These are phyloP conservation scores for Penicillium psychrosexuale DNA, from an alignment of 2,329 filamentous ascomycete species.

Conservation along the genomic window DNA sequence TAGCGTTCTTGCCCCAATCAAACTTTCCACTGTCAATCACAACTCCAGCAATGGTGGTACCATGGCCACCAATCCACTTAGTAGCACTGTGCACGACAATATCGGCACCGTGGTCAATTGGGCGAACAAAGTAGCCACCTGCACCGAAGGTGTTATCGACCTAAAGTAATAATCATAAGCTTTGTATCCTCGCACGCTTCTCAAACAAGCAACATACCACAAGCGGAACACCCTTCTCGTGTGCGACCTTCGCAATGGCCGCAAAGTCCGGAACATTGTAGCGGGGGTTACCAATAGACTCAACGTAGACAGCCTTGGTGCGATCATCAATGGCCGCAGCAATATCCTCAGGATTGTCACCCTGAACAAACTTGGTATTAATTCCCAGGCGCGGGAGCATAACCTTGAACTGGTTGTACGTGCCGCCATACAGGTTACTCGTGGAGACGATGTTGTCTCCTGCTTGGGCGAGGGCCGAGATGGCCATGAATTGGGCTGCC, in stretches of 20 bases:
- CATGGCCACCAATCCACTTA: slow-evolving; percentile 96
- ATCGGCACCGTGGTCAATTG: slow-evolving; percentile 86
- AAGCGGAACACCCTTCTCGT: slow-evolving; percentile 64
- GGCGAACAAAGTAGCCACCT: slow-evolving; percentile 81
- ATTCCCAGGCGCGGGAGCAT: slow-evolving; percentile 84
- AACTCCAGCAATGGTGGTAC: slow-evolving; percentile 83
- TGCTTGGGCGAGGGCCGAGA: slow-evolving; percentile 75
- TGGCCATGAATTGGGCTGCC: slow-evolving; percentile 86
- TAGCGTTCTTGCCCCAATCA: slow-evolving; percentile 81
- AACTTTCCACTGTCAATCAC: slow-evolving; percentile 88
- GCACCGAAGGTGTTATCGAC: slow-evolving; percentile 96
- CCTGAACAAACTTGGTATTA: slow-evolving; percentile 78
- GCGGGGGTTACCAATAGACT: slow-evolving; percentile 89
- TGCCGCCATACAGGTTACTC: slow-evolving; percentile 87
- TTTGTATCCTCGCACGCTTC: background rate
- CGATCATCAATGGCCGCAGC: slow-evolving; percentile 81
- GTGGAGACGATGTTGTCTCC: slow-evolving; percentile 95
- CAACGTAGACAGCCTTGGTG: slow-evolving; percentile 88
- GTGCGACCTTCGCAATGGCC: slow-evolving; percentile 77
- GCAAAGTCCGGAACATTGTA: slow-evolving; percentile 93
- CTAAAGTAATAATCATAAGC: slow-evolving; percentile 37
- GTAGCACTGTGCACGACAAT: slow-evolving; percentile 93
- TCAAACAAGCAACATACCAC: slow-evolving; percentile 44
- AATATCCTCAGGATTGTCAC: slow-evolving; percentile 76
- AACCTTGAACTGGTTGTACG: slow-evolving; percentile 97